These are phyloP conservation scores for Gonium pectorale DNA, from an alignment of 139 green algal genomes.

Conservation along the genomic window DNA sequence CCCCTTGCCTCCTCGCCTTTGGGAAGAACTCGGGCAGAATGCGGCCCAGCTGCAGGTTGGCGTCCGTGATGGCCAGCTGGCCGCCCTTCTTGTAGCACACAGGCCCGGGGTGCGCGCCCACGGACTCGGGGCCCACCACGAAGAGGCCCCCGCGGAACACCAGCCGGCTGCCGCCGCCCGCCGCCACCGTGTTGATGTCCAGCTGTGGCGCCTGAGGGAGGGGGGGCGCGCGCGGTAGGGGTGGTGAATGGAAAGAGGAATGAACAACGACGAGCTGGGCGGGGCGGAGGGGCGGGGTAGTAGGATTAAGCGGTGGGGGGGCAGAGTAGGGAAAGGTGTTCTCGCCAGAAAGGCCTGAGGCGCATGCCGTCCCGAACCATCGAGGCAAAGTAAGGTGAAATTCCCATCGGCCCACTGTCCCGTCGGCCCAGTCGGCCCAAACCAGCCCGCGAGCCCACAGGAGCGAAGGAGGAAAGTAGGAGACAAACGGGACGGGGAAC, in stretches of 20 bases:
- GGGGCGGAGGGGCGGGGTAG: too few species aligned
- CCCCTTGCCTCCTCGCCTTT: constrained; percentile 58
- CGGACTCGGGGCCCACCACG: constrained; percentile 92
- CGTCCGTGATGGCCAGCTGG: constrained; percentile 94
- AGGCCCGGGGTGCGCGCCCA: constrained; percentile 94
- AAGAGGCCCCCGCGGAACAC: constrained; percentile 81
- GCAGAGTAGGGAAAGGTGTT: too few species aligned
- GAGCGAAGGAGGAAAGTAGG: too few species aligned
- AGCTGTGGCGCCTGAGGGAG: constrained; percentile 90
- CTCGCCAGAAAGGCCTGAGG: too few species aligned
- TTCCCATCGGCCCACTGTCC: too few species aligned
- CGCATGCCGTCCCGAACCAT: too few species aligned
- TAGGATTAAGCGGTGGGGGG: too few species aligned
- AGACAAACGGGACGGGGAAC: too few species aligned
- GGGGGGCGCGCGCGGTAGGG: background rate
- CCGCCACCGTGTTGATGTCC: constrained; percentile 99
- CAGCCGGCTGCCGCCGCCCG: constrained; percentile 90
- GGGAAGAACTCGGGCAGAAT: constrained; percentile 96
- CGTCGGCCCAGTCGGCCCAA: too few species aligned
- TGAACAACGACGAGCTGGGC: too few species aligned
- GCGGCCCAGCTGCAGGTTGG: constrained; percentile 93
- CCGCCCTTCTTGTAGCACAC: constrained; percentile 97
- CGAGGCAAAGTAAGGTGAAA: too few species aligned
- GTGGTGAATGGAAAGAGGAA: background rate
- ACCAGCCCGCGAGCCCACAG: too few species aligned